Percentiles rank a stretch among this genome's conserved stretches.
These are phyloP conservation scores for Blastocystis sp. DNA, from an alignment of 352 stramenopile species.

Conservation along the genomic window DNA sequence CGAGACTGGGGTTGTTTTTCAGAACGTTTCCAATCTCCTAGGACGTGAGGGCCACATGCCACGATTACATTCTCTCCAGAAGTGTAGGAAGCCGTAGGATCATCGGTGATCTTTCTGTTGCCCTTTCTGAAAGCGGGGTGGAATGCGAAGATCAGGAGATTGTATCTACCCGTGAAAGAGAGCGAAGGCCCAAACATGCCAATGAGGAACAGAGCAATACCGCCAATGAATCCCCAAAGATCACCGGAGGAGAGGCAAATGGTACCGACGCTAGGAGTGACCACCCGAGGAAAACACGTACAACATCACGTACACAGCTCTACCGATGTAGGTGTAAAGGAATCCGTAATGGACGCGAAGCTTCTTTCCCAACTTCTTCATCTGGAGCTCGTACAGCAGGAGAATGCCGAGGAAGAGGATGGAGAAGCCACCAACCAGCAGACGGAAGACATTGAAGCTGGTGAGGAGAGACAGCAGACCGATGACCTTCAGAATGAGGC, in stretches of 20 bases:
- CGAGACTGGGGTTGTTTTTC: constrained; percentile 67
- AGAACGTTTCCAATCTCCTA: constrained; percentile 66
- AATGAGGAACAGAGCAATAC: constrained; percentile 40
- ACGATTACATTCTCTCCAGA: constrained; percentile 58
- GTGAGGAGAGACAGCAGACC: constrained; percentile 14
- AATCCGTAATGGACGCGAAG: constrained; percentile 55
- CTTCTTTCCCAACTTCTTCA: constrained; percentile 62
- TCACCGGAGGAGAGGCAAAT: constrained; percentile 19
- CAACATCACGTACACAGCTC: constrained; percentile 62
- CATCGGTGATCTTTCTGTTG: constrained; percentile 56
- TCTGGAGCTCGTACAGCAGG: constrained; percentile 59
- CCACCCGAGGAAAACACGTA: background rate
- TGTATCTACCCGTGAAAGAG: constrained; percentile 51
- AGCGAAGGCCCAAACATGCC: background rate
- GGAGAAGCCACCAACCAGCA: constrained; percentile 39
- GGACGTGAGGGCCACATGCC: background rate
- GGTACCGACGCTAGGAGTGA: constrained; percentile 52
- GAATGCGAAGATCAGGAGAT: constrained; percentile 58
- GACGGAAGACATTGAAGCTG: background rate
- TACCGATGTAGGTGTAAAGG: constrained; percentile 68
- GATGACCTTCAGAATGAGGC: constrained; percentile 45
- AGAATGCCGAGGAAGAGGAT: constrained; percentile 60
- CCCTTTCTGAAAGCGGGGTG: constrained; percentile 68
- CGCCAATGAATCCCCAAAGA: background rate
- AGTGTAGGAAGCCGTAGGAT: constrained; percentile 65